Base-by-base conservation (phyloP, 129 eudicot genomes). In the Arctium lappa region DNA sequence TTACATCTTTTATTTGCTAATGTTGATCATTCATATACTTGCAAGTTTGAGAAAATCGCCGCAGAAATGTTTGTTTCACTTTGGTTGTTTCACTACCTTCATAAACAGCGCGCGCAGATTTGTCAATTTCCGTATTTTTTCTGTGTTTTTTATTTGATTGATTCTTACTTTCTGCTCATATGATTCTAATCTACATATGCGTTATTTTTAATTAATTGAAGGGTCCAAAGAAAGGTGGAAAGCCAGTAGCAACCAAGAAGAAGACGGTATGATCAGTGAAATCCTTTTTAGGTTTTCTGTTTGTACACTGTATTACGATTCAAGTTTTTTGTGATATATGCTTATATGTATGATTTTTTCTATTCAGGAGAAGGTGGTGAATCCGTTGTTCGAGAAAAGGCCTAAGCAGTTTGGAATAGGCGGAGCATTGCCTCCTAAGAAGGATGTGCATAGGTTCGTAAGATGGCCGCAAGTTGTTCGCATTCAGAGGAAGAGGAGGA, bases 161-260 rank as follows among this genome's bases (percentile, higher is more conserved):
- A 72, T 72, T 78, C 6, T 39, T 6, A 42, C 11, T 1, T 70
- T 44, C 6, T 66, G 13, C 0, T 46, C 0, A 44, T 40, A 9
- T 3, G n/a, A 30, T 16, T 22, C 50, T 34, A 34, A 77, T 60
- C 16, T 60, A 6, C n/a, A 2, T 31, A 7, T 15, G 6, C 6
- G 6, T 13, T 10, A 13, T 77, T 56, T 83, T 75, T 18, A 12
- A 39, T 75, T 18, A 15, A 15, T 82, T 70, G 22, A 33, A 94
- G 98, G 98, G 91, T 72, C 98, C 98, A n/a, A 94, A 94, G 91
- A 92, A 85, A 84, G 98, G 98, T 73, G 98, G 73, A 31, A 92
- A 83, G 91, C 68, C 93, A 11, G 94, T 82, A 2, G 90, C 85
- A 34, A 86, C 94, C 0, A 92, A 92, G 83, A 94, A 94, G 92